phyloP scores from a whole-genome alignment of 768 basidiomycete genomes.

The Hydnomerulius pinastri region DNA sequence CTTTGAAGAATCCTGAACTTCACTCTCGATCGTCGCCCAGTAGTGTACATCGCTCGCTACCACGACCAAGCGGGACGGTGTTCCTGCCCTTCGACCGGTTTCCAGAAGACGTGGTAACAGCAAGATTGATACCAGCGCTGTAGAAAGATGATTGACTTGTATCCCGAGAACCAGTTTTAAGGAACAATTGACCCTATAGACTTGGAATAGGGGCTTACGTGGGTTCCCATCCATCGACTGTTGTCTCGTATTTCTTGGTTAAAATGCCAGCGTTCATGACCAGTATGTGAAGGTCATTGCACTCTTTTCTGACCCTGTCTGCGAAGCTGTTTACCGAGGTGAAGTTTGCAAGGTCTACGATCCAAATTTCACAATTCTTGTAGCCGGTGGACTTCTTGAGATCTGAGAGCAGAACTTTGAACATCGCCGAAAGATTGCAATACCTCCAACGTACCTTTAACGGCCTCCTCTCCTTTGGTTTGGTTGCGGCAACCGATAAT shows the following conservation, averaged over 20 bases:
- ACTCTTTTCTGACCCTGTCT: constrained; percentile 23
- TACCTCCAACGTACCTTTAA: constrained; percentile 12
- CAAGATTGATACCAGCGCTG: constrained; percentile 26
- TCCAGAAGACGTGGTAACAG: constrained; percentile 28
- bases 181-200: neutral
- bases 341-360: constrained; percentile 44
- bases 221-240: constrained; percentile 46
- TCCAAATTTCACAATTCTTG: constrained; percentile 37
- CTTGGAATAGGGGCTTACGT: constrained; percentile 35
- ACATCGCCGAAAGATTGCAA: neutral
- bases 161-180: constrained; percentile 13
- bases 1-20: constrained; percentile 11
- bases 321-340: constrained; percentile 42
- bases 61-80: constrained; percentile 25
- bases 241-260: constrained; percentile 15
- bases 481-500: constrained; percentile 22
- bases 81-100: constrained; percentile 15
- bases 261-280: constrained; percentile 41
- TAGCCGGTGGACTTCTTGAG: constrained; percentile 24
- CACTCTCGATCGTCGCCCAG: constrained; percentile 10
- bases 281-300: constrained; percentile 38
- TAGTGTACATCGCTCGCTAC: constrained; percentile 29
- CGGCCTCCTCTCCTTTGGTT: constrained; percentile 13
- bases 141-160: constrained; percentile 32
- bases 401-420: constrained; percentile 6